These are phyloP conservation scores for Sugiyamaella castrensis DNA, from an alignment of 1,139 yeast genomes.

Conservation along the genomic window DNA sequence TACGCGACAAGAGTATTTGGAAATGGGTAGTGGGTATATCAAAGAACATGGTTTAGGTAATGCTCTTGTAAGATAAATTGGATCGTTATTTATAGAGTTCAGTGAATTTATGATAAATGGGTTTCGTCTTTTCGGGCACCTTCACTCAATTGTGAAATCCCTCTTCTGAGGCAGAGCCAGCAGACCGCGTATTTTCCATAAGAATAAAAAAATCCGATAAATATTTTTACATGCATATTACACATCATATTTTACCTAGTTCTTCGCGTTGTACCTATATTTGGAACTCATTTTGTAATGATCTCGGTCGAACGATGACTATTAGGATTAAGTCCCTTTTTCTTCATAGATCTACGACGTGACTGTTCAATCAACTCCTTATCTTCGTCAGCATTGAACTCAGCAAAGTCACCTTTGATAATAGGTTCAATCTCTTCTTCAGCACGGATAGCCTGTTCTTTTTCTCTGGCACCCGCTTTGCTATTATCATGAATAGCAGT, in stretches of 20 bases:
- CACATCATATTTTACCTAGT: conserved; percentile 1
- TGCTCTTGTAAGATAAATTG: conserved; percentile 13
- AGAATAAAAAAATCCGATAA: background rate
- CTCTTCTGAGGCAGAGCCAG: too few relatives aligned
- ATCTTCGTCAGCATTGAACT: conserved; percentile 76
- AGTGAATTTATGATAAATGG: too few relatives aligned
- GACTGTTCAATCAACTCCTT: conserved; percentile 69
- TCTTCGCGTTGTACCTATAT: background rate
- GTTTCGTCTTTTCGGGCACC: too few relatives aligned
- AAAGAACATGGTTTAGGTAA: conserved; percentile 86
- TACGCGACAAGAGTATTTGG: conserved; percentile 73
- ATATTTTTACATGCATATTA: background rate
- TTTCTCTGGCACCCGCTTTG: conserved; percentile 86
- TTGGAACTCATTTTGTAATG: background rate
- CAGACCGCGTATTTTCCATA: too few relatives aligned
- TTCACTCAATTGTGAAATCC: too few relatives aligned
- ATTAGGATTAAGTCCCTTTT: conserved; percentile 76
- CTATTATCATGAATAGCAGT: conserved; percentile 63
- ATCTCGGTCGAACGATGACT: conserved; percentile 24
- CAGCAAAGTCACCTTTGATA: conserved; percentile 81
- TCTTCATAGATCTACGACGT: conserved; percentile 67
- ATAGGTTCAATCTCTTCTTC: conserved; percentile 68
- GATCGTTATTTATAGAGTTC: background rate
- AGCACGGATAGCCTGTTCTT: conserved; percentile 74
- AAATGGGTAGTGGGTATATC: conserved; percentile 84